Base-by-base conservation (phyloP, 2,329 filamentous ascomycete species). In the Hypoxylon sp. region DNA sequence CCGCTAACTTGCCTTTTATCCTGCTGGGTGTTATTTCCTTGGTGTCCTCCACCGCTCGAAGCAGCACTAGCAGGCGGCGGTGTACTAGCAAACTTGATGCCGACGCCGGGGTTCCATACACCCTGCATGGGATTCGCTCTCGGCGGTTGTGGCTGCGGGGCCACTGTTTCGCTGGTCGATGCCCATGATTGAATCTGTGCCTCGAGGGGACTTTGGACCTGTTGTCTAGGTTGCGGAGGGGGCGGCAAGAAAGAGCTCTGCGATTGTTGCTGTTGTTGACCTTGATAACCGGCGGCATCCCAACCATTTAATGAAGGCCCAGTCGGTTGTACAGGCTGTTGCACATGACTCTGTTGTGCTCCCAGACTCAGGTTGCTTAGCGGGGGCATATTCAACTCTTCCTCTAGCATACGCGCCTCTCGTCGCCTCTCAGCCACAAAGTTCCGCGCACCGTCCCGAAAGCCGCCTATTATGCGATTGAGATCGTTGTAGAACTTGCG, bases 401-500 rank as follows among this genome's bases (percentile, higher is more conserved):
- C 77, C 65, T 79, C 77, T 35, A 97, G 79, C 59, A 89, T 88
- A 71, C 90, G 88, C 0, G 94, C 94, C 74, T 98, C 95, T 71
- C 91, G 88, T 55, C 94, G 88, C 57, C 96, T 86, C 76, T 94
- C 89, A 29, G 94, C 91, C 0, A 92, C 92, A 85, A 97, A 98
- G 1, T 86, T 87, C 72, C 90, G 90, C 37, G 93, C 92, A 17
- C 72, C 74, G 72, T 98, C 95, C 17, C 94, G 86, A 78, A 98
- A 98, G 9, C 83, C 83, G 0, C 90, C 91, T 0, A 97, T 92
- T 69, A 98, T 94, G 80, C 92, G 93, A 51, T 92, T 93, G 3
- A 99, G 86, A 76, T 98, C 94, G 73, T 99, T 99, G 83, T 98
- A 99, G 78, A 99, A 99, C 78, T 96, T 98, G 58, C 95, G 86